These are phyloP conservation scores for Apocynum venetum DNA, from an alignment of 257 asterid species.

Conservation along the genomic window DNA sequence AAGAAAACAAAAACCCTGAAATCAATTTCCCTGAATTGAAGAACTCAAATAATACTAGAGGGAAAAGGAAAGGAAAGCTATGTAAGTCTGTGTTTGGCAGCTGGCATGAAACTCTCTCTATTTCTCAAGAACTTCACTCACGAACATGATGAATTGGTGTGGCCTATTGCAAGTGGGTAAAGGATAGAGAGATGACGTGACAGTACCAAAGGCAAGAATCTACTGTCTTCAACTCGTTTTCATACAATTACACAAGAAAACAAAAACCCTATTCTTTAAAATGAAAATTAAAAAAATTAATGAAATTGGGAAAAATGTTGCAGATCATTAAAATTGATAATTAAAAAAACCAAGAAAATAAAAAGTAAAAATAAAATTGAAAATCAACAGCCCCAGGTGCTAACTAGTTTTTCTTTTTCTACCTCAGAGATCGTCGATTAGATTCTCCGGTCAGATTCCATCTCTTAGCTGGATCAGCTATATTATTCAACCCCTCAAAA, in stretches of 20 bases:
- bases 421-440: not conserved
- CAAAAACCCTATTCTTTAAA: conserved; percentile 6
- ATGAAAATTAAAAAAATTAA: not conserved
- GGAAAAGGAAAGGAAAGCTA: not conserved
- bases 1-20: not conserved
- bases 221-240: conserved; percentile 6
- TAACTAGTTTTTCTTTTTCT: not conserved
- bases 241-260: conserved; percentile 4
- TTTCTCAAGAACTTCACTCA: not conserved
- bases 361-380: too few relatives aligned
- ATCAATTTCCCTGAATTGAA: not conserved
- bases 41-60: too few relatives aligned
- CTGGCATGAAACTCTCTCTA: not conserved
- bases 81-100: not conserved
- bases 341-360: not conserved
- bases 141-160: conserved; percentile 11
- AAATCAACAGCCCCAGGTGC: not conserved
- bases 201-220: conserved; percentile 18
- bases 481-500: conserved; percentile 7
- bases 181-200: conserved; percentile 14
- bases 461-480: conserved; percentile 9
- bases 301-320: not conserved
- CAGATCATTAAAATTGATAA: not conserved
- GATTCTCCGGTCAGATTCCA: conserved; percentile 9
- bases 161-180: conserved; percentile 5